These are phyloP conservation scores for Linnemannia exigua DNA, from an alignment of 192 early-diverging fungal genomes.

Conservation along the genomic window DNA sequence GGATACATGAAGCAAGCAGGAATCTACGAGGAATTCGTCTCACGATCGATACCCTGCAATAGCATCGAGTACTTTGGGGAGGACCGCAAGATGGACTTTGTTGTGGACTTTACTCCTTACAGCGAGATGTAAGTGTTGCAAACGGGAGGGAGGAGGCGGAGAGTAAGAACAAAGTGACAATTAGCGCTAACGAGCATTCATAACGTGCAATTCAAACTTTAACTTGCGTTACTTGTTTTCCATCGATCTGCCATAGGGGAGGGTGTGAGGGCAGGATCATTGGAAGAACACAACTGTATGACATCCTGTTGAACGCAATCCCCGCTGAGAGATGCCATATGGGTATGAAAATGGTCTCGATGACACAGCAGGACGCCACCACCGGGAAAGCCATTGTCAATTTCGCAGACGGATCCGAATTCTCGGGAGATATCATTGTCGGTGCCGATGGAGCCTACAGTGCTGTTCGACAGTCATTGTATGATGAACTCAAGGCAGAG, in stretches of 20 bases:
- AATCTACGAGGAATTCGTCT: background rate
- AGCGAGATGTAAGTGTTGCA: background rate
- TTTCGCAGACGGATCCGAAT: background rate
- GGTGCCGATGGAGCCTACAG: background rate
- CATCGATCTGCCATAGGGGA: background rate
- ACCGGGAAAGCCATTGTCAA: background rate
- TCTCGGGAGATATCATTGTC: background rate
- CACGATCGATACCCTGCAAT: background rate
- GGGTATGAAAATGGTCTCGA: background rate
- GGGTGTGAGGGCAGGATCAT: conserved; percentile 1
- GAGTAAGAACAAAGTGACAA: background rate
- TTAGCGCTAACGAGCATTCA: background rate
- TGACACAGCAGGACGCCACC: background rate
- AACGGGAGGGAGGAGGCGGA: too few relatives aligned
- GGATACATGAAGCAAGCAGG: conserved; percentile 5
- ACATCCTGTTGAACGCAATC: background rate
- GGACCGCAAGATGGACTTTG: conserved; percentile 1
- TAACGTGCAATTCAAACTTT: background rate
- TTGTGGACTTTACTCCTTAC: conserved; percentile 3
- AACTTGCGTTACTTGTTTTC: background rate
- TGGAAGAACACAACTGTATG: background rate
- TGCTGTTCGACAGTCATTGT: background rate
- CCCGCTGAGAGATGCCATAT: background rate
- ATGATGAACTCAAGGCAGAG: background rate
- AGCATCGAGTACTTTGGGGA: conserved; percentile 6